A percentile compares a stretch with the other conserved stretches of the same genome.
Conservation (phyloP, 2,329 filamentous ascomycete genomes). For the Fusarium udum region DNA sequence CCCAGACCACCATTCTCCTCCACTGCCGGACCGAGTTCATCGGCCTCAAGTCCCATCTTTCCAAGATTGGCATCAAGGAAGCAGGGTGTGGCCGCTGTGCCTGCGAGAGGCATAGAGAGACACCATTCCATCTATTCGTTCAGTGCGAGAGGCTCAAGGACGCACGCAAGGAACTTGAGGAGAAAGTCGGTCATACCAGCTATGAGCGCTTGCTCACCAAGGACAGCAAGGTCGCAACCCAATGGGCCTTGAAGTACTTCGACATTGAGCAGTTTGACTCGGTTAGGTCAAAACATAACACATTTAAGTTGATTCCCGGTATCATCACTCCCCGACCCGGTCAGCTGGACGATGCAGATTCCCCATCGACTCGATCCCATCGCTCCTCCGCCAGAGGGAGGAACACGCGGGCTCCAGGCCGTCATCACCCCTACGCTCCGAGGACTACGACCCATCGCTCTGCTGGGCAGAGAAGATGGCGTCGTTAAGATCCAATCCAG, state of each 20-base stretch:
- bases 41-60: constrained; percentile 5
- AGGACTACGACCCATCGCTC: not conserved
- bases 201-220: not conserved
- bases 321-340: not conserved
- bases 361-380: not conserved
- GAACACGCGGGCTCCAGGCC: not conserved
- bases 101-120: not conserved
- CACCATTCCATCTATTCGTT: not conserved
- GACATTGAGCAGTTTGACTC: not conserved
- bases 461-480: not conserved
- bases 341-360: not conserved
- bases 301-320: not conserved
- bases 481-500: not conserved
- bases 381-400: not conserved
- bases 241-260: constrained; percentile 12
- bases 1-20: constrained; percentile 15
- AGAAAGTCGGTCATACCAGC: not conserved
- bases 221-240: not conserved
- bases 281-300: not conserved
- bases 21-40: constrained; percentile 19
- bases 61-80: not conserved
- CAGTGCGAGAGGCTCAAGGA: not conserved
- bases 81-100: not conserved
- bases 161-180: not conserved
- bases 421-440: not conserved